Percentiles rank a stretch among this genome's conserved stretches.
phyloP scores from a whole-genome alignment of 371 early-diverging fungal species.

The Lichtheimia ramosa region DNA sequence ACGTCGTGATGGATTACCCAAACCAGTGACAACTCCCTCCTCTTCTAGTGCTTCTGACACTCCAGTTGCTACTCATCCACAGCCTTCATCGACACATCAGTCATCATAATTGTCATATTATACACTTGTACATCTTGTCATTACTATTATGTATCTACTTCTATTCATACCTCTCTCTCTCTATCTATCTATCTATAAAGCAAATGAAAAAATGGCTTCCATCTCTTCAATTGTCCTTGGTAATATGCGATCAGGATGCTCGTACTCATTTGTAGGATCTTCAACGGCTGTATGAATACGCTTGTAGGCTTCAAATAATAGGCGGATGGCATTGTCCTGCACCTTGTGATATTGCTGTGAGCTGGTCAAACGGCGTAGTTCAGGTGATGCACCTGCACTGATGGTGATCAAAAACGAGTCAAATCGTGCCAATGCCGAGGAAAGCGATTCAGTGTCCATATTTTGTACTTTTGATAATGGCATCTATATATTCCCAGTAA shows the following conservation, averaged over 20 bases:
- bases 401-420: constrained; percentile 63
- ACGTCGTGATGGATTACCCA: constrained; percentile 2
- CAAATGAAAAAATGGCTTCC: constrained; percentile 64
- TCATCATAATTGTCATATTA: too few species aligned
- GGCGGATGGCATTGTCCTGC: constrained; percentile 40
- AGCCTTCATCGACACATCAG: not conserved
- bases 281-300: constrained; percentile 58
- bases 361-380: constrained; percentile 45
- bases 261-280: constrained; percentile 67
- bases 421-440: constrained; percentile 57
- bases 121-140: not conserved
- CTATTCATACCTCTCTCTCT: not conserved
- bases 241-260: constrained; percentile 62
- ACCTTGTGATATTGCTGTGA: constrained; percentile 42
- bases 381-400: constrained; percentile 52
- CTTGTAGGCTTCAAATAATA: constrained; percentile 67
- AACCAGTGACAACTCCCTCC: not conserved
- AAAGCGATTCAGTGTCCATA: constrained; percentile 58
- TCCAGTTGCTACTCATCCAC: not conserved
- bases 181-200: constrained; percentile 24
- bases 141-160: constrained; percentile 1
- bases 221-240: constrained; percentile 76
- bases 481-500: constrained; percentile 26
- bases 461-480: constrained; percentile 60
- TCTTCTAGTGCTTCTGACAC: too few species aligned